Evolutionary conservation across 2,329 filamentous ascomycete species (phyloP).

Genomic region (Xylaria sp.): DNA sequence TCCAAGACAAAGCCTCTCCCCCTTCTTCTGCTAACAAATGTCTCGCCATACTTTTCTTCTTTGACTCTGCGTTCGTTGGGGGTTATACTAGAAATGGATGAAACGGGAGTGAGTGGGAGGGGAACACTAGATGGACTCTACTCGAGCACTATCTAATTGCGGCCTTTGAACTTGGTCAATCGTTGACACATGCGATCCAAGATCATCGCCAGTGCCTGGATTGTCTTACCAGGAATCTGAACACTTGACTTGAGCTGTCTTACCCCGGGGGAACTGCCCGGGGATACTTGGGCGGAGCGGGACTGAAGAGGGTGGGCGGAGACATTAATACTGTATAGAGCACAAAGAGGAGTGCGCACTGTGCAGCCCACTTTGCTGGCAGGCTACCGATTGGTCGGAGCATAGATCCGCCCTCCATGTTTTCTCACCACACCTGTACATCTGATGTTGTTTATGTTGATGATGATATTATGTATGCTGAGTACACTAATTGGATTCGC

Average conservation of each 20-base stretch:
- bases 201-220: not conserved
- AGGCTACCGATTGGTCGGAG: constrained; percentile 26
- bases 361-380: constrained; percentile 11
- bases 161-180: not conserved
- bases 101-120: not conserved
- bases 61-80: not conserved
- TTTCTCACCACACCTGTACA: not conserved
- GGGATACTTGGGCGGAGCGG: not conserved
- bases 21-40: not conserved
- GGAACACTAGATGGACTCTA: not conserved
- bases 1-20: constrained; percentile 1
- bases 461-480: too few relatives aligned
- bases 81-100: not conserved
- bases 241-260: not conserved
- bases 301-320: not conserved
- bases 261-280: not conserved
- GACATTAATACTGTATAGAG: constrained; percentile 11
- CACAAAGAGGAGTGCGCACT: not conserved
- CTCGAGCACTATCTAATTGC: not conserved
- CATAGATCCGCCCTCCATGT: not conserved
- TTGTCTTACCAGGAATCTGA: not conserved
- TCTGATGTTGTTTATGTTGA: not conserved
- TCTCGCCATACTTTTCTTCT: constrained; percentile 6
- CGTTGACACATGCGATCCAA: not conserved
- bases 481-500: too few relatives aligned